These are phyloP conservation scores for Fusarium brevicatenulatum DNA, from an alignment of 2,329 filamentous ascomycete genomes.

Conservation along the genomic window DNA sequence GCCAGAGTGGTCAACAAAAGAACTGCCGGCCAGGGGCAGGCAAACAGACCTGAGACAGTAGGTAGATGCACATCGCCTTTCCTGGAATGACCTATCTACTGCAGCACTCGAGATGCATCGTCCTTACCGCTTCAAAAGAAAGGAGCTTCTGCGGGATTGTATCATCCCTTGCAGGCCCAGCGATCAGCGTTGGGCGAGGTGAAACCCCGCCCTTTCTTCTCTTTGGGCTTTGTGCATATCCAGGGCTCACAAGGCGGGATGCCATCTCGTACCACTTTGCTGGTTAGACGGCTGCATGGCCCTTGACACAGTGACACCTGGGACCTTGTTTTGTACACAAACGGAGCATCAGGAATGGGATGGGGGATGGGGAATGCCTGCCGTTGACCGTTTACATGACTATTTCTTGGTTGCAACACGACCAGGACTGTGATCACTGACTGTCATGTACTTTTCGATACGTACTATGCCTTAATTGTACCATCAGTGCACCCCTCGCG, in stretches of 20 bases:
- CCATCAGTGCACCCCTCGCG: slow-evolving; percentile 24
- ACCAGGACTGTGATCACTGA: background rate
- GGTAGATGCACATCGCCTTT: slow-evolving; percentile 4
- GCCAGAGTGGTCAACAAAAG: background rate
- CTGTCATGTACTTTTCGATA: background rate
- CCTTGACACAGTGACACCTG: slow-evolving; percentile 14
- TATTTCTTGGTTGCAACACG: slow-evolving; percentile 5
- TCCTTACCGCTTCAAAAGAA: slow-evolving; percentile 1
- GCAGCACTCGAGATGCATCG: slow-evolving; percentile 6
- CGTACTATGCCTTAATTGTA: slow-evolving; percentile 1
- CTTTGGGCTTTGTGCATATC: slow-evolving; percentile 38
- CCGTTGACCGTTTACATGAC: background rate
- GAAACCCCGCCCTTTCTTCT: slow-evolving; percentile 36
- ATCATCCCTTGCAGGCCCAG: slow-evolving; percentile 36
- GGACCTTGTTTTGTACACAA: slow-evolving; percentile 3
- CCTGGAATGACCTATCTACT: slow-evolving; percentile 5
- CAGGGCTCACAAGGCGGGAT: slow-evolving; percentile 30
- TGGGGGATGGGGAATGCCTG: background rate
- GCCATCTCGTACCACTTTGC: slow-evolving; percentile 39
- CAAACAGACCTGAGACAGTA: background rate
- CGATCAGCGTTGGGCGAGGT: slow-evolving; percentile 35
- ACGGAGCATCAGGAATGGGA: background rate
- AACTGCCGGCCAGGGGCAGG: slow-evolving; percentile 11
- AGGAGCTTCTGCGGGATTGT: slow-evolving; percentile 19
- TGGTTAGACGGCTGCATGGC: slow-evolving; percentile 33